Base-by-base conservation (phyloP, 148 eudicot species). In the Persicaria tinctoria region DNA sequence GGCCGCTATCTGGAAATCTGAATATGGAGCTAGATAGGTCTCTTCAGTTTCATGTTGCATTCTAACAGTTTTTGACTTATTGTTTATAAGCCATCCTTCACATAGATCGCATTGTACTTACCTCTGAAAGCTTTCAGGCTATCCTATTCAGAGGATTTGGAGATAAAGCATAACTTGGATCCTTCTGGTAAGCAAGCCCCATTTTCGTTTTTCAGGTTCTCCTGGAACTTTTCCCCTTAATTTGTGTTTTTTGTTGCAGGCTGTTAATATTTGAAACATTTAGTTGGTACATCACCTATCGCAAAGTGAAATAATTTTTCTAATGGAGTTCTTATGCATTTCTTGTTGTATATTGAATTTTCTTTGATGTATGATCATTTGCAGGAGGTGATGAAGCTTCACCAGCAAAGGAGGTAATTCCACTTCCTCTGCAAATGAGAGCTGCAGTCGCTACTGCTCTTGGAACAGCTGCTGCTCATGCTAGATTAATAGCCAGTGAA, bases 401-500 rank as follows among this genome's bases (percentile, higher is more conserved):
- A 41, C 11, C 83, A 32, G 77, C 38, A 27, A 83, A 81, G 76
- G 83, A 84, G 73, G 75, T 78, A 44, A 85, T 95, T 74, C 91
- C 94, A 51, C 75, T 83, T 49, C 84, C 89, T 53, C 82, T 92
- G 53, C 87, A 84, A 75, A 86, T 87, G 84, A 82, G 97, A 81
- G 97, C 90, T 51, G 94, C 93, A 80, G 90, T 89, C 68, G 97
- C 90, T 48, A 88, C 93, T 18, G 93, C 95, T 56, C 97, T 92
- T 73, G 99, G 99, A 76, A 91, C 87, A 73, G 97, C 94, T 73
- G 99, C 97, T 84, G 99, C 97, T 55, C 93, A 80, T 85, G 97
- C 99, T 64, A 92, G 84, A 75, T 70, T 92, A 77, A 81, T 92
- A 87, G 99, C 99, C 75, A 90, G 90, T 79, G 93, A 88, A 68